Evolutionary conservation across 257 asterid species (phyloP), one percentile per base, ranked within the genome.

Genomic region (Gynochthodes officinalis): DNA sequence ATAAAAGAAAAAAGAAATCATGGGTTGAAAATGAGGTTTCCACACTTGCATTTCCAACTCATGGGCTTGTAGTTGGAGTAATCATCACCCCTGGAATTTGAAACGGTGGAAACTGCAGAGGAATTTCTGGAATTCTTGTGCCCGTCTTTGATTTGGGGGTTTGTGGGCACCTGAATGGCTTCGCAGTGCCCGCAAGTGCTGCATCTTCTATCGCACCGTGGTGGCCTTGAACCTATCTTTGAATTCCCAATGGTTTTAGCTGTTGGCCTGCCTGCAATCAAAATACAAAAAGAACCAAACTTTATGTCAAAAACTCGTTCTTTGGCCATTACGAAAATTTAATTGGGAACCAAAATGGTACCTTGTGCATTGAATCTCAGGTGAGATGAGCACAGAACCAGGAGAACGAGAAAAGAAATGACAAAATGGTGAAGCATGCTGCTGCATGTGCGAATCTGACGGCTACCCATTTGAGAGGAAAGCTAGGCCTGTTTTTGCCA

Each of bases 1-100:
- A 19, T 25, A 69, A 4, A 6, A 8, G 42, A 50, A 52, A n/a
- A 13, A 2, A 35, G 9, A 66, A 74, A n/a, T 83, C 72, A 91
- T 18, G 98, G 98, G 73, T 89, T 87, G 88, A 90, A 86, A 64
- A 93, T 86, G 77, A 82, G 78, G 80, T 84, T 77, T 6, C 97
- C 98, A 70, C 98, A 93, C 85, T 90, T 93, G 81, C 98, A 90
- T 82, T 93, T 93, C 97, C 98, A 93, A 80, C 91, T 93, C 93
- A 93, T 84, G 32, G 98, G 98, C 91, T 93, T 93, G 97, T 93
- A 90, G 69, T 93, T 78, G 5, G 82, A 78, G 67, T 76, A 70
- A 58, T 77, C 78, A 58, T 61, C 71, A 10, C 72, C 82, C 70
- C 79, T 81, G 52, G 84, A 75, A 64, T 75, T 66, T 8, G 76